phyloP scores from a whole-genome alignment of 495 filamentous ascomycete genomes.

The Cercophora scortea region DNA sequence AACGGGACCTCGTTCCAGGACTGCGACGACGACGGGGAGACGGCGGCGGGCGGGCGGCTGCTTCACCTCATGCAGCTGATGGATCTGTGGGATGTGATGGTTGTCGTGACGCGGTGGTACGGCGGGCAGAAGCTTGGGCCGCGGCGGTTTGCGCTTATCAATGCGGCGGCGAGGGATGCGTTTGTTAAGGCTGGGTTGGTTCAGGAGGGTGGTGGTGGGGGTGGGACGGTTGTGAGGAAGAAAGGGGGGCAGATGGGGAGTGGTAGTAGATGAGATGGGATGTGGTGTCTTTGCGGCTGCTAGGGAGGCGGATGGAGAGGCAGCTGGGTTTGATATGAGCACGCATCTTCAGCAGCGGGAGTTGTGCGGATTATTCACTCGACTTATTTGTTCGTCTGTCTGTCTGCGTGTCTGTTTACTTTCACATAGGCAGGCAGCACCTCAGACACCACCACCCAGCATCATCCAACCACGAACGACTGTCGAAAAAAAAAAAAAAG shows the following conservation, averaged over 20 bases:
- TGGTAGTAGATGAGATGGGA: conserved; percentile 8
- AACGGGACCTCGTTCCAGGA: conserved; percentile 65
- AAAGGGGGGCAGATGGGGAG: conserved; percentile 34
- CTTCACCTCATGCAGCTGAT: conserved; percentile 89
- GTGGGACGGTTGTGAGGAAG: conserved; percentile 44
- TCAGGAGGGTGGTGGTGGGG: conserved; percentile 22
- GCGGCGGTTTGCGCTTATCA: conserved; percentile 83
- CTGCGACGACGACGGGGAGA: conserved; percentile 93
- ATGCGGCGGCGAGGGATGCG: conserved; percentile 74
- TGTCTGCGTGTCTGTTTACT: no score
- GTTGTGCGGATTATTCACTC: no score
- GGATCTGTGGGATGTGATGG: conserved; percentile 85
- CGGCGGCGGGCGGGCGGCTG: conserved; percentile 80
- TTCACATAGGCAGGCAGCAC: no score
- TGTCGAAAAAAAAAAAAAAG: no score
- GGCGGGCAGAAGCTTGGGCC: conserved; percentile 83
- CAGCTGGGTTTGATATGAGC: no score
- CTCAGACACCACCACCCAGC: no score
- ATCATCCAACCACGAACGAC: no score
- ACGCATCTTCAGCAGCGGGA: no score
- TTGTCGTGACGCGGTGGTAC: conserved; percentile 95
- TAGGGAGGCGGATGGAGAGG: no score
- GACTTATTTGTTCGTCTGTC: no score
- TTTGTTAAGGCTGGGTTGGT: conserved; percentile 71
- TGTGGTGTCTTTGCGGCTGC: no score